Evolutionary conservation across 495 filamentous ascomycete species (phyloP), one percentile per base, ranked within the genome.

Genomic region (Neurospora sp.): DNA sequence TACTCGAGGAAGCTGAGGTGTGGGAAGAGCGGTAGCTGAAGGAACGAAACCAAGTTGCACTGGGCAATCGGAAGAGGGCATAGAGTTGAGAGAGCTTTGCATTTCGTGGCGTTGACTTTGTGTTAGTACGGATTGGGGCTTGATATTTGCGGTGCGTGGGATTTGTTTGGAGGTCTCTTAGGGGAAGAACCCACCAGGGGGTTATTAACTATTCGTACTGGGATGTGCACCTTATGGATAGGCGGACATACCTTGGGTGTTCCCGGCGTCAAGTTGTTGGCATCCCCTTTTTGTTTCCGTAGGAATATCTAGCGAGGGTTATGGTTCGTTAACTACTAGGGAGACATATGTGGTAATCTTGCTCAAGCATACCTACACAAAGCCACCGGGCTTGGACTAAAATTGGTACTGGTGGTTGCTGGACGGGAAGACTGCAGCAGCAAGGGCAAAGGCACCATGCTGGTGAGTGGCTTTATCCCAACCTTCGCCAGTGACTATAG

Each of bases 21-120:
- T 36, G 54, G 54, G 28, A 36, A 5, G 7, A 19, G 15, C 54
- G 54, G 7, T 66, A 31, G 28, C 4, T 34, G 54, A 66, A 66
- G 40, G 40, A 66, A 6, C 24, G 24, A 28, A 24, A 59, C 21
- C 48, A 66, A 36, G 54, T 31, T 34, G 28, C 31, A 36, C 54
- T 66, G 54, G 5, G 54, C 54, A 66, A 8, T 17, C 2, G 54
- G 28, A 34, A 3, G 54, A 19, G 3, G 6, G 40, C 15, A 19
- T 0, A 34, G 11, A 59, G 48, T 2, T 43, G 28, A 31, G 13
- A 31, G 24, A 66, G 54, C 28, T 66, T 54, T 79, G 78, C 76
- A 79, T 79, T 75, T 74, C 34, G 74, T 54, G 76, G 78, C 76
- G 78, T 79, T 79, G 28, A 62, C 2, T 71, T 71, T 70, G 42